phyloP scores from a whole-genome alignment of 1,284 basidiomycete genomes.

The Malassezia pachydermatis region DNA sequence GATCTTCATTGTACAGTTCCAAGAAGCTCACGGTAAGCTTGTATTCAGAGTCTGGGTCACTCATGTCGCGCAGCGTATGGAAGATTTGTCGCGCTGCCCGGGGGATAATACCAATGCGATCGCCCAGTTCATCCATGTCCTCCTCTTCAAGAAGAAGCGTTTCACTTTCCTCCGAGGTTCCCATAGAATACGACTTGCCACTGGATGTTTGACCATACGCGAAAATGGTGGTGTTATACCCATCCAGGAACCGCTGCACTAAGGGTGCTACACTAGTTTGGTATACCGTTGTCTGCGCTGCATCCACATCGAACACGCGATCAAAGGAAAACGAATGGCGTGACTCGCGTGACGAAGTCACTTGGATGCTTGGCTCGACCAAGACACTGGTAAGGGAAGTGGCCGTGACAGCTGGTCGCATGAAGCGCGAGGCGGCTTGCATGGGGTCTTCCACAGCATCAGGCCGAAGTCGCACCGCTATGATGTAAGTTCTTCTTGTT shows the following conservation, averaged over 20 bases:
- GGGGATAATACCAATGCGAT: slow-evolving; percentile 69
- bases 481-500: neutral
- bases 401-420: slow-evolving; percentile 10
- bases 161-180: slow-evolving; percentile 39
- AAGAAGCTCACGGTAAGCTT: slow-evolving; percentile 52
- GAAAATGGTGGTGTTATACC: slow-evolving; percentile 93
- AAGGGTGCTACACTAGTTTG: slow-evolving; percentile 71
- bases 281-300: slow-evolving; percentile 76
- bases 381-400: neutral
- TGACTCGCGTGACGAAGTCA: slow-evolving; percentile 52
- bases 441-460: slow-evolving; percentile 2
- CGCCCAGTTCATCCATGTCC: slow-evolving; percentile 27
- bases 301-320: slow-evolving; percentile 72
- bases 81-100: slow-evolving; percentile 88
- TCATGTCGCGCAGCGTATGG: slow-evolving; percentile 53
- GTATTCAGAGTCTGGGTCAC: slow-evolving; percentile 25
- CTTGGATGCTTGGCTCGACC: slow-evolving; percentile 6
- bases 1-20: slow-evolving; percentile 85
- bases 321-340: slow-evolving; percentile 78
- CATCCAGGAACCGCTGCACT: slow-evolving; percentile 80
- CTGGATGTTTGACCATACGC: slow-evolving; percentile 96
- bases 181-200: slow-evolving; percentile 95
- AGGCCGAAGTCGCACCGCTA: slow-evolving; percentile 15
- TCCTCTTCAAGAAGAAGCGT: slow-evolving; percentile 25
- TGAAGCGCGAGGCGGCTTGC: slow-evolving; percentile 7